Conservation (phyloP, 805 yeast genomes). For the Candida cerambycidarum region DNA sequence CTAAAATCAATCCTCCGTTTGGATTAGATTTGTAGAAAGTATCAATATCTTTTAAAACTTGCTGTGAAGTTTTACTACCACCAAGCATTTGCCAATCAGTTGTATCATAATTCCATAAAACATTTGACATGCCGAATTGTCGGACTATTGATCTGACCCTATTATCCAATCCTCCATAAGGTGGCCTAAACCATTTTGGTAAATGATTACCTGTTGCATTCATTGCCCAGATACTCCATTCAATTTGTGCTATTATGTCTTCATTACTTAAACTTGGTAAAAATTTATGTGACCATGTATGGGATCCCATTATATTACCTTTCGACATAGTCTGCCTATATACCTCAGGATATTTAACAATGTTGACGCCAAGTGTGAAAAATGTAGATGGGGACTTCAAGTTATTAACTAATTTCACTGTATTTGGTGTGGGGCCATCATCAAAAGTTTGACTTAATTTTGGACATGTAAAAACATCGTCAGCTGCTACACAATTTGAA, state of each 20-base stretch:
- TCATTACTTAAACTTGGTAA: conserved; percentile 78
- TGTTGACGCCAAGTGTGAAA: conserved; percentile 81
- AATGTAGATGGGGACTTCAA: conserved; percentile 65
- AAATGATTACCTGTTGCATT: conserved; percentile 86
- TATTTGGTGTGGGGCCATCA: conserved; percentile 86
- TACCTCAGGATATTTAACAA: conserved; percentile 72
- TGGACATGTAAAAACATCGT: conserved; percentile 77
- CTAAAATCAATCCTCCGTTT: conserved; percentile 68
- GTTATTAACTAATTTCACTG: conserved; percentile 56
- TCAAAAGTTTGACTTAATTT: conserved; percentile 85
- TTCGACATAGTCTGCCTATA: conserved; percentile 52
- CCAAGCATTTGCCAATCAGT: conserved; percentile 79
- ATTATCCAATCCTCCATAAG: conserved; percentile 92
- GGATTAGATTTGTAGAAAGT: conserved; percentile 41
- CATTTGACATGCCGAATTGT: conserved; percentile 84
- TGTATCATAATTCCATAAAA: conserved; percentile 88
- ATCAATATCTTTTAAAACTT: conserved; percentile 55
- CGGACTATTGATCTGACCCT: conserved; percentile 76
- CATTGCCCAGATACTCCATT: conserved; percentile 98
- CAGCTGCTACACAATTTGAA: conserved; percentile 68
- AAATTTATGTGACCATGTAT: conserved; percentile 90
- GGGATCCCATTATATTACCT: conserved; percentile 85
- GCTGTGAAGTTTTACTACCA: conserved; percentile 46
- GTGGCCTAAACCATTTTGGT: conserved; percentile 95
- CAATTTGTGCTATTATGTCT: conserved; percentile 80